Base-by-base conservation (phyloP, 345 rosid species). In the Lenwebbia sp. region DNA sequence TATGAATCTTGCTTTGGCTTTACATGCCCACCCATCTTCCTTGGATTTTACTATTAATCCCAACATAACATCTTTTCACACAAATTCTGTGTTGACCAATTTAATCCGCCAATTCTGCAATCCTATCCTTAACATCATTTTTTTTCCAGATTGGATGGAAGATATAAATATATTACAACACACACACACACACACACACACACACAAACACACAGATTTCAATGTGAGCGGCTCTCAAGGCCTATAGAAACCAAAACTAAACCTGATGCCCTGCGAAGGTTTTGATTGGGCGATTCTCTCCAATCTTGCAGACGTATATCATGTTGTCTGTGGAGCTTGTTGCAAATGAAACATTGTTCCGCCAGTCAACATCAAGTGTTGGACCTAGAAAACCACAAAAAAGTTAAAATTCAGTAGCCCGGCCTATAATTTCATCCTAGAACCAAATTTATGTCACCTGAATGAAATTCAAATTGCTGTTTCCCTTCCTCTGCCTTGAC, bases 311-410 rank as follows among this genome's bases (percentile, higher is more conserved):
- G 60, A 98, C 94, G 91, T 92, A 98, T 88, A 98, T 96, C 97
- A 96, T 94, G 88, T 90, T 89, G 89, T 95, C 99, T 3, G 99
- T 94, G 54, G 99, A 96, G 90, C 99, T 98, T 65, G 99, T 96
- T 85, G 99, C 99, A 88, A 98, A 98, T 55, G 99, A 98, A 84
- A 91, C 90, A 91, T 98, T 95, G 90, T 93, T 96, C 84, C 99
- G 97, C 99, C 99, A 98, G 89, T 98, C 99, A 88, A 98, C 99
- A 90, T 98, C 99, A 92, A 98, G 99, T 49, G 96, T 95, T 70
- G 99, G 99, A 84, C 99, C 99, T 98, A 83, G 85, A 65, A 87
- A 58, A 84, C 53, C 62, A 83, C 84, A 82, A 40, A 51, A 44
- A 74, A 89, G 84, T 62, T 62, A n/a, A 55, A 76, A 85, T 53